These are phyloP conservation scores for Fusarium cyanostomum DNA, from an alignment of 2,329 filamentous ascomycete genomes.

Conservation along the genomic window DNA sequence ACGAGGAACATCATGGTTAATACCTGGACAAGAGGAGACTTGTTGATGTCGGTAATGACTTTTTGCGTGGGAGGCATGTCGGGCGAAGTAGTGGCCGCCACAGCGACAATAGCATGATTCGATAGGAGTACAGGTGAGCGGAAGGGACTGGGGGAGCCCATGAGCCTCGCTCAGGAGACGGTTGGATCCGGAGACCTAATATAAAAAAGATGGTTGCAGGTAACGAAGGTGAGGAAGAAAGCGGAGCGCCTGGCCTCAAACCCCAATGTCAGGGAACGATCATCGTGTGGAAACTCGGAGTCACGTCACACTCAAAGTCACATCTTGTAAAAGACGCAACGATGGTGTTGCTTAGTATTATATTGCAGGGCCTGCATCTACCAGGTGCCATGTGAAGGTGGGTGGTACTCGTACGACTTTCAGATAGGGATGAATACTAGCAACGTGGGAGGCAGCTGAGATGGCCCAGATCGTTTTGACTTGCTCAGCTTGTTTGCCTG, in stretches of 20 bases:
- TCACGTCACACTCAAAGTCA: not conserved
- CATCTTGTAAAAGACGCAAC: not conserved
- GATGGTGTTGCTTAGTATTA: not conserved
- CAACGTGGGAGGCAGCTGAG: not conserved
- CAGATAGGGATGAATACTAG: no score
- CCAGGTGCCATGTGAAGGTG: no score
- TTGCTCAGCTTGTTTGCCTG: not conserved
- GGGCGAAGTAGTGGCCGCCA: conserved; percentile 10
- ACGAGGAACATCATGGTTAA: conserved; percentile 45
- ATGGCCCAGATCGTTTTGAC: not conserved
- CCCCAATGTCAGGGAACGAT: not conserved
- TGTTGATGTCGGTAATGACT: conserved; percentile 43
- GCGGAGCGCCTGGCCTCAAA: not conserved
- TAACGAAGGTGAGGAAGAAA: not conserved
- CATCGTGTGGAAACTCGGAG: not conserved
- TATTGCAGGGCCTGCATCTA: no score
- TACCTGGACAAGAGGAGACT: conserved; percentile 45
- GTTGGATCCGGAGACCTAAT: not conserved
- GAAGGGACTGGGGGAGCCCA: not conserved
- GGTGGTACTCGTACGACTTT: no score
- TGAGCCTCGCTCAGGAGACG: not conserved
- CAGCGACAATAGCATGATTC: not conserved
- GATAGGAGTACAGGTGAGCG: not conserved
- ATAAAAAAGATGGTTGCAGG: not conserved
- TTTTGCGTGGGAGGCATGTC: conserved; percentile 38